A percentile compares a stretch with the other conserved stretches of the same genome.
Conservation (phyloP, 306 rosid genomes). For the Alnus rubra region DNA sequence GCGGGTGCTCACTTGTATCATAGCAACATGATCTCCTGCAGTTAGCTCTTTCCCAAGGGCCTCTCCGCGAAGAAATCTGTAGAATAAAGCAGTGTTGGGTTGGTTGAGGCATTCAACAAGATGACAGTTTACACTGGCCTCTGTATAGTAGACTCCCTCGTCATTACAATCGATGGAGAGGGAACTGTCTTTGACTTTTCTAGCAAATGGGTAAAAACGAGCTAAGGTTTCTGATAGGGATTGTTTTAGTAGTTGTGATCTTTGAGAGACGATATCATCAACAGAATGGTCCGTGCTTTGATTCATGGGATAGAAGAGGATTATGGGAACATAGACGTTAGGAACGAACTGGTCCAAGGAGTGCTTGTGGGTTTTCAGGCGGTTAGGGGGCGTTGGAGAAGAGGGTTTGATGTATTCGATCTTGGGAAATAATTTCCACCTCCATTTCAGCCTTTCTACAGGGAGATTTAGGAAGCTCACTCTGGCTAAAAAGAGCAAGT, state of each 20-base stretch:
- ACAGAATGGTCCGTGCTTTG: neutral
- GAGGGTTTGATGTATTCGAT: conserved; percentile 23
- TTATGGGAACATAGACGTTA: conserved; percentile 23
- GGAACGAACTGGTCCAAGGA: conserved; percentile 23
- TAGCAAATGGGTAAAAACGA: conserved; percentile 30
- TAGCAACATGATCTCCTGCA: neutral
- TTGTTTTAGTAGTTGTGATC: conserved; percentile 8
- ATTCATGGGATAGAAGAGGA: conserved; percentile 1
- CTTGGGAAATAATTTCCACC: conserved; percentile 5
- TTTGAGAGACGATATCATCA: neutral
- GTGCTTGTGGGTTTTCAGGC: conserved; percentile 21
- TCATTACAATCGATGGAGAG: conserved; percentile 30
- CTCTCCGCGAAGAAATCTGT: neutral
- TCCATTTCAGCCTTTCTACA: conserved; percentile 9
- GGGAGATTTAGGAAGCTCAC: no score
- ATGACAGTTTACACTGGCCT: neutral
- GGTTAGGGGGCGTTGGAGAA: conserved; percentile 30
- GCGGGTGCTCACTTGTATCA: conserved; percentile 12
- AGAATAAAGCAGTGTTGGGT: neutral
- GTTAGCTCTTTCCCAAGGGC: neutral
- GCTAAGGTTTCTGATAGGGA: conserved; percentile 30
- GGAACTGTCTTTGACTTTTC: conserved; percentile 14
- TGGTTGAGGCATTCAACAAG: conserved; percentile 6
- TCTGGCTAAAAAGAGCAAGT: no score
- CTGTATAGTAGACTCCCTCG: conserved; percentile 10